These are phyloP conservation scores for Trichoderma breve DNA, from an alignment of 2,329 filamentous ascomycete species.

Conservation along the genomic window DNA sequence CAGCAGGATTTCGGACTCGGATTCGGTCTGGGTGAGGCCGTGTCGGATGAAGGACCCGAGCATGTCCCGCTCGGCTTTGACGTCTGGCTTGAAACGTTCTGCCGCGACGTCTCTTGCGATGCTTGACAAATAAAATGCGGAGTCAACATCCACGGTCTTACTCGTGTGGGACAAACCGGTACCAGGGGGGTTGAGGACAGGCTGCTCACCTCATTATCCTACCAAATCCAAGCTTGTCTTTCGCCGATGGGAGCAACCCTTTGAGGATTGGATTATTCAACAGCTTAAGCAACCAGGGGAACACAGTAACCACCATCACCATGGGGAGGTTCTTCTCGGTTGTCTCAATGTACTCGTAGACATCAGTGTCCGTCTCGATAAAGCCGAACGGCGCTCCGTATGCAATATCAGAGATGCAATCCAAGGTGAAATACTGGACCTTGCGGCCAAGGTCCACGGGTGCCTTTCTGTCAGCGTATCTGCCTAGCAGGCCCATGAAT, in stretches of 20 bases:
- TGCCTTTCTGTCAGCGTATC: conserved; percentile 18
- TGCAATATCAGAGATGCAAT: conserved; percentile 53
- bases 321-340: conserved; percentile 30
- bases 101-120: conserved; percentile 46
- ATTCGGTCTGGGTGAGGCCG: conserved; percentile 38
- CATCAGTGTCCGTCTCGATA: conserved; percentile 46
- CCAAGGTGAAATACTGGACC: conserved; percentile 53
- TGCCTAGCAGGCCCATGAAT: conserved; percentile 20
- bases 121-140: conserved; percentile 21
- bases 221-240: conserved; percentile 39
- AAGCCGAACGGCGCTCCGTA: conserved; percentile 53
- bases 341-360: conserved; percentile 48
- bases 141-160: neutral
- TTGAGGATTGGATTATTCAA: conserved; percentile 42
- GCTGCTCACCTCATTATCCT: conserved; percentile 45
- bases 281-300: conserved; percentile 30
- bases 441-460: conserved; percentile 39
- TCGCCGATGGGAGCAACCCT: conserved; percentile 40
- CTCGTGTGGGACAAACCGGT: no score
- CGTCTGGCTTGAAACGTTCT: conserved; percentile 44
- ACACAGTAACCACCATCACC: conserved; percentile 24
- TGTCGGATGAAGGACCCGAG: conserved; percentile 44
- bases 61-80: conserved; percentile 50
- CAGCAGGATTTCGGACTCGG: conserved; percentile 45
- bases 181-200: neutral